Evolutionary conservation across 2,329 filamentous ascomycete genomes (phyloP), one percentile per base, ranked within the genome.

Genomic region (Gremmenia infestans): DNA sequence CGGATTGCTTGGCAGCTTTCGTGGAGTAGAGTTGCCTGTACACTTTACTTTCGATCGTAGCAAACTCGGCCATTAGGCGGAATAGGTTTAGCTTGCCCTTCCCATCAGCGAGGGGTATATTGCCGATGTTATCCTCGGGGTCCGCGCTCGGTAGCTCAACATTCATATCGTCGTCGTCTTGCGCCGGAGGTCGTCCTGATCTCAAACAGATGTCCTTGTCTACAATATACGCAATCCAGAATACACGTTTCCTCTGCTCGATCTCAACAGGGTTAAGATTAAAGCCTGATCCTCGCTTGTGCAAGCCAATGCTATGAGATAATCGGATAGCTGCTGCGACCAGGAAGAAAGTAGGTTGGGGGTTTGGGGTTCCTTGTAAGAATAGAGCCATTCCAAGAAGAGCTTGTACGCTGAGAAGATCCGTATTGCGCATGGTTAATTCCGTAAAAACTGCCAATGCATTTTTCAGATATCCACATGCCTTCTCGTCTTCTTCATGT

Each of bases 401-500:
- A 14, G 92, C 94, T 72, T 99, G 94, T 2, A 99, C 92, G 67
- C 92, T 97, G 40, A 97, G 77, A 19, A 99, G 78, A 73, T 99
- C 94, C 7, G 92, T 96, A 69, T 97, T 97, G 45, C 92, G 87
- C 87, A 99, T 93, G 1, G 91, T 92, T 56, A 99, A 76, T 72
- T 99, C 94, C 0, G 91, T 86, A 69, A 96, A 87, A 45, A 96
- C 91, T 17, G 88, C 91, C 83, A 97, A 88, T 15, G 93, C 92
- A 69, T 99, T 99, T 76, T 99, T 97, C 65, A 99, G 76, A 70
- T 97, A 95, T 2, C 86, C 87, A 92, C 94, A 97, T 0, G 92
- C 92, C 70, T 95, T 95, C 52, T 92, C 86, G 64, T 97, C 94
- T 69, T 97, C 93, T 60, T 96, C 91, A 60, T 89, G 84, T 1